Conservation (phyloP, 164 flowering plant species). For the Akebia trifoliata region DNA sequence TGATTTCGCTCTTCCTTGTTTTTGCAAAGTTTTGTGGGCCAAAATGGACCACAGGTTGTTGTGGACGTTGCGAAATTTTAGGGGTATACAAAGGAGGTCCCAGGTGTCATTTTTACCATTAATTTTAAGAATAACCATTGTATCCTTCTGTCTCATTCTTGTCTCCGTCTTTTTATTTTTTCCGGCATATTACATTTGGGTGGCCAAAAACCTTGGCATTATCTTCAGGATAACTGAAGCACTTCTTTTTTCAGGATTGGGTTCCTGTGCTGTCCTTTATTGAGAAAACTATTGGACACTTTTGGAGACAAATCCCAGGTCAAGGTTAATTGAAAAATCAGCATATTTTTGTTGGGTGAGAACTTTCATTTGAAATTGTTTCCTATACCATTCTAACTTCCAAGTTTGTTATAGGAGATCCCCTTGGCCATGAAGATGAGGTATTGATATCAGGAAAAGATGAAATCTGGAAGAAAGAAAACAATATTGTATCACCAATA, state of each 20-base stretch:
- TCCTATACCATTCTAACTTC: not conserved
- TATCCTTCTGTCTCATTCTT: slow-evolving; percentile 1
- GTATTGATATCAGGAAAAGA: slow-evolving; percentile 15
- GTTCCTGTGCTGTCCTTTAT: slow-evolving; percentile 49
- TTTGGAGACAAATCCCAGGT: slow-evolving; percentile 40
- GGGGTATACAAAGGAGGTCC: no score
- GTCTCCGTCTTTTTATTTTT: not conserved
- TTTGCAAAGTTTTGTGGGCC: no score
- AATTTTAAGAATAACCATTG: not conserved
- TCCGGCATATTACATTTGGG: not conserved
- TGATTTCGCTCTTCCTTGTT: no score
- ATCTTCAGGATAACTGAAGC: not conserved
- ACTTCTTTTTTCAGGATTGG: slow-evolving; percentile 63
- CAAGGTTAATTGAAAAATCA: slow-evolving; percentile 33
- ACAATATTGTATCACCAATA: slow-evolving; percentile 10
- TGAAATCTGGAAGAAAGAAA: slow-evolving; percentile 22
- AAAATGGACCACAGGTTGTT: no score
- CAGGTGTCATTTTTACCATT: not conserved
- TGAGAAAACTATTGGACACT: slow-evolving; percentile 42
- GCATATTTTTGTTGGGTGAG: not conserved
- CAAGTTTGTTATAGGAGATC: slow-evolving; percentile 20
- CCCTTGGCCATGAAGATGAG: slow-evolving; percentile 12
- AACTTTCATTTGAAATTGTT: not conserved
- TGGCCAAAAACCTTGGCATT: not conserved
- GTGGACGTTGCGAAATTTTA: no score